phyloP scores from a whole-genome alignment of 2,329 filamentous ascomycete species.

The Phyllosticta citribraziliensis region DNA sequence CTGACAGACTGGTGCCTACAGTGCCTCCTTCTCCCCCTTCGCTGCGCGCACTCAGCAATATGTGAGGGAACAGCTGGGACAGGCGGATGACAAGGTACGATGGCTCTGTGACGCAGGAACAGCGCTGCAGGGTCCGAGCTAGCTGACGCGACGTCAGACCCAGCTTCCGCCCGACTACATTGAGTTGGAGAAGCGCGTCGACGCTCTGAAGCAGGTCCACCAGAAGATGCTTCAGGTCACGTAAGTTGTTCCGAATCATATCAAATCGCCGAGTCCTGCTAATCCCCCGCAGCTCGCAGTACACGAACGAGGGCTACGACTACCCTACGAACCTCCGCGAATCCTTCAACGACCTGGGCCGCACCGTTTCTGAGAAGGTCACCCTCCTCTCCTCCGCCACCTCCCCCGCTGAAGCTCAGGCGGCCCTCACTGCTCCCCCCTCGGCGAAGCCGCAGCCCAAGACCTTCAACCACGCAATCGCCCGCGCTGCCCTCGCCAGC shows the following conservation, averaged over 20 bases:
- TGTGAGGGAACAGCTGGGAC: slow-evolving; percentile 94
- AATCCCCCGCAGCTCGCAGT: slow-evolving; percentile 60
- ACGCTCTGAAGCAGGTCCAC: slow-evolving; percentile 93
- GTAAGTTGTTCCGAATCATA: slow-evolving; percentile 46
- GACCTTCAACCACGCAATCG: slow-evolving; percentile 94
- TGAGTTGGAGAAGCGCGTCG: slow-evolving; percentile 95
- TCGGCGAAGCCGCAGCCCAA: slow-evolving; percentile 93
- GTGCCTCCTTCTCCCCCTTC: slow-evolving; percentile 82
- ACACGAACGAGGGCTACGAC: slow-evolving; percentile 78
- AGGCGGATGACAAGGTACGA: slow-evolving; percentile 80
- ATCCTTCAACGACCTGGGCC: slow-evolving; percentile 91
- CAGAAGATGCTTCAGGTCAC: slow-evolving; percentile 96
- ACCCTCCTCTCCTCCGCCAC: slow-evolving; percentile 77
- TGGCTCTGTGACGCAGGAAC: background rate
- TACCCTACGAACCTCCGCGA: slow-evolving; percentile 98
- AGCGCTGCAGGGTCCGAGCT: background rate
- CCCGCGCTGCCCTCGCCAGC: slow-evolving; percentile 76
- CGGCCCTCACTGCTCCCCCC: slow-evolving; percentile 81
- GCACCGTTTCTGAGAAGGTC: slow-evolving; percentile 93
- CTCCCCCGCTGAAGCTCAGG: slow-evolving; percentile 84
- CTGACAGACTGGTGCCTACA: slow-evolving; percentile 41
- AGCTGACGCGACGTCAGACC: slow-evolving; percentile 50
- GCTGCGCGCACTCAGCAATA: slow-evolving; percentile 92
- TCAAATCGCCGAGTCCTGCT: background rate
- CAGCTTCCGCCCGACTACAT: slow-evolving; percentile 96